Evolutionary conservation across 805 yeast species (phyloP).

Genomic region (Pichia californica): DNA sequence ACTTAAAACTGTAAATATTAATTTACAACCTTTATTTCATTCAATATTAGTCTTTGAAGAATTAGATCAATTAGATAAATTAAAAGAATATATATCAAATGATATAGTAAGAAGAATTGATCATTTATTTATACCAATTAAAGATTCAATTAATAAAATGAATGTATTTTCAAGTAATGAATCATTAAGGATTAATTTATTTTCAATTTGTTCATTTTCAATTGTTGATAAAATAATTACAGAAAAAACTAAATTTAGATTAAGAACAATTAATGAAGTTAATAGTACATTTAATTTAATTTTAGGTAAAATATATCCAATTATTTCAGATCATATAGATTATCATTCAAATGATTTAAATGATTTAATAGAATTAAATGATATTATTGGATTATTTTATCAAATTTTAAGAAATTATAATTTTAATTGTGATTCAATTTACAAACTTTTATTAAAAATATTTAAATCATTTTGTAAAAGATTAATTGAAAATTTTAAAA

Average conservation of each 20-base stretch:
- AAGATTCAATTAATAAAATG: conserved; percentile 32
- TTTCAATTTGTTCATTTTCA: conserved; percentile 67
- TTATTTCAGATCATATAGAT: conserved; percentile 42
- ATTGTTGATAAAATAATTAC: conserved; percentile 67
- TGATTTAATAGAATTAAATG: conserved; percentile 50
- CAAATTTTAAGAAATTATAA: conserved; percentile 73
- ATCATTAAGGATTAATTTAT: conserved; percentile 48
- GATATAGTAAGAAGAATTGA: conserved; percentile 70
- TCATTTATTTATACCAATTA: conserved; percentile 56
- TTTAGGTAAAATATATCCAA: conserved; percentile 51
- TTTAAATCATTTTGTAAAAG: conserved; percentile 57
- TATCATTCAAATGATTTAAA: conserved; percentile 36
- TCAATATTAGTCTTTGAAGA: conserved; percentile 76
- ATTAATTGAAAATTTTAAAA: conserved; percentile 47
- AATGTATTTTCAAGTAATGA: conserved; percentile 32
- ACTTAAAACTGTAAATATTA: conserved; percentile 44
- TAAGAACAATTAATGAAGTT: conserved; percentile 56
- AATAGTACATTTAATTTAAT: conserved; percentile 74
- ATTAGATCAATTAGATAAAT: conserved; percentile 54
- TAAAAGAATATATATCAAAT: conserved; percentile 57
- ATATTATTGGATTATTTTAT: conserved; percentile 59
- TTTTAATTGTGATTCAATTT: conserved; percentile 52
- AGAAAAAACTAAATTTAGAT: conserved; percentile 53
- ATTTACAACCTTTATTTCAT: conserved; percentile 72
- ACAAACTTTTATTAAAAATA: conserved; percentile 51